A percentile compares a stretch with the other conserved stretches of the same genome.
phyloP scores from a whole-genome alignment of 805 yeast genomes.

The Grigorovia transvaalensis region DNA sequence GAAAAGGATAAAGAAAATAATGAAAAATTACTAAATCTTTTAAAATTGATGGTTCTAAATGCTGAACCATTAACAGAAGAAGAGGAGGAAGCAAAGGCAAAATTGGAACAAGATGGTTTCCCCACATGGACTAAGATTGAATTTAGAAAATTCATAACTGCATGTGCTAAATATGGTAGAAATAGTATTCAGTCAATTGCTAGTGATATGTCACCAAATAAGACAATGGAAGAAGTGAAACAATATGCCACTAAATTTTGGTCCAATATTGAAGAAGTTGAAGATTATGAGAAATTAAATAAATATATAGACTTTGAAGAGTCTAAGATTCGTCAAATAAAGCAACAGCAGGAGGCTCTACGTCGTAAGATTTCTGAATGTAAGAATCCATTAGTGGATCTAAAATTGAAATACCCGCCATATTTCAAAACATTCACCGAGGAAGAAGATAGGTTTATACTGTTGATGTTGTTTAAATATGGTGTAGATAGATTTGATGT shows the following conservation, averaged over 20 bases:
- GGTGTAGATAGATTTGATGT: slow-evolving; percentile 76
- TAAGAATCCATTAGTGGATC: slow-evolving; percentile 69
- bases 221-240: slow-evolving; percentile 67
- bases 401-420: slow-evolving; percentile 63
- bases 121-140: slow-evolving; percentile 81
- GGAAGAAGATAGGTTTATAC: slow-evolving; percentile 82
- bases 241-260: slow-evolving; percentile 76
- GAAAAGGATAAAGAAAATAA: slow-evolving; percentile 34
- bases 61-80: slow-evolving; percentile 78
- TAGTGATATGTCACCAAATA: slow-evolving; percentile 63
- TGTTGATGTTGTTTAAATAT: slow-evolving; percentile 66
- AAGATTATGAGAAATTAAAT: slow-evolving; percentile 78
- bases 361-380: slow-evolving; percentile 64
- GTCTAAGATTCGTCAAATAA: slow-evolving; percentile 55
- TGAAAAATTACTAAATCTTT: slow-evolving; percentile 41
- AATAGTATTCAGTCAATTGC: slow-evolving; percentile 62
- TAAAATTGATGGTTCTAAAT: slow-evolving; percentile 63
- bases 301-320: slow-evolving; percentile 83
- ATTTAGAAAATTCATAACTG: slow-evolving; percentile 67
- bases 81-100: slow-evolving; percentile 54
- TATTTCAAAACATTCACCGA: slow-evolving; percentile 65
- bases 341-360: slow-evolving; percentile 67
- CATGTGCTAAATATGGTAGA: slow-evolving; percentile 73
- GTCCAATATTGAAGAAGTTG: slow-evolving; percentile 67
- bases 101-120: slow-evolving; percentile 57